phyloP scores from a whole-genome alignment of 371 early-diverging fungal genomes.

The Dinochytrium kinnereticum region DNA sequence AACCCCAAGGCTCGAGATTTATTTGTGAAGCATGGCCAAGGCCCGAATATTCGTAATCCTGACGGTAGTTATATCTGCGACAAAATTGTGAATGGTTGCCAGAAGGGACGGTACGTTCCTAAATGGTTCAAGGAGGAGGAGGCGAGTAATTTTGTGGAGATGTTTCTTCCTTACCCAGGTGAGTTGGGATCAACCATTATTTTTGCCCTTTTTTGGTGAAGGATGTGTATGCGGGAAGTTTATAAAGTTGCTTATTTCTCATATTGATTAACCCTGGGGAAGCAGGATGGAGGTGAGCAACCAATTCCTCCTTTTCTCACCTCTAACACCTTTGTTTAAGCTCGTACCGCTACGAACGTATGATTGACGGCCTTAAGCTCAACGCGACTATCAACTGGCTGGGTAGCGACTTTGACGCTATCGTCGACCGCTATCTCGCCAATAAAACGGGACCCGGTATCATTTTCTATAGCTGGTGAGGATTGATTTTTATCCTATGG shows the following conservation, averaged over 20 bases:
- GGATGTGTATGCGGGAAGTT: too few relatives aligned
- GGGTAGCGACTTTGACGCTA: slow-evolving; percentile 5
- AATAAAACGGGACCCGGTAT: slow-evolving; percentile 10
- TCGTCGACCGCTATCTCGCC: not conserved
- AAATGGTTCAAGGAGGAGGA: not conserved
- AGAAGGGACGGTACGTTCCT: slow-evolving; percentile 14
- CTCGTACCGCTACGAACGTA: slow-evolving; percentile 18
- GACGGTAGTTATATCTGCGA: not conserved
- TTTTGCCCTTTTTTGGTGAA: too few relatives aligned
- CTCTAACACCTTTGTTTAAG: slow-evolving; percentile 10
- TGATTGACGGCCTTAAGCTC: slow-evolving; percentile 30
- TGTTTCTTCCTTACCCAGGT: slow-evolving; percentile 21
- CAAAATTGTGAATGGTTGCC: not conserved
- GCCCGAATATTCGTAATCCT: not conserved
- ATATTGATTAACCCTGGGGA: too few relatives aligned
- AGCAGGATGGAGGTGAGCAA: slow-evolving; percentile 7
- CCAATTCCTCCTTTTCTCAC: not conserved
- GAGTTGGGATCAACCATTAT: too few relatives aligned
- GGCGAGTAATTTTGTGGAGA: slow-evolving; percentile 10
- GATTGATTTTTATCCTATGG: too few relatives aligned
- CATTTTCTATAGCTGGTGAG: slow-evolving; percentile 27
- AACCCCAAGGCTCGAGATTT: not conserved
- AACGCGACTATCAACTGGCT: slow-evolving; percentile 29
- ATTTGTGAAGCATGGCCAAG: slow-evolving; percentile 1
- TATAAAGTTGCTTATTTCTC: too few relatives aligned